These are phyloP conservation scores for Poa annua DNA, from an alignment of 176 grass and related monocot species.

Conservation along the genomic window DNA sequence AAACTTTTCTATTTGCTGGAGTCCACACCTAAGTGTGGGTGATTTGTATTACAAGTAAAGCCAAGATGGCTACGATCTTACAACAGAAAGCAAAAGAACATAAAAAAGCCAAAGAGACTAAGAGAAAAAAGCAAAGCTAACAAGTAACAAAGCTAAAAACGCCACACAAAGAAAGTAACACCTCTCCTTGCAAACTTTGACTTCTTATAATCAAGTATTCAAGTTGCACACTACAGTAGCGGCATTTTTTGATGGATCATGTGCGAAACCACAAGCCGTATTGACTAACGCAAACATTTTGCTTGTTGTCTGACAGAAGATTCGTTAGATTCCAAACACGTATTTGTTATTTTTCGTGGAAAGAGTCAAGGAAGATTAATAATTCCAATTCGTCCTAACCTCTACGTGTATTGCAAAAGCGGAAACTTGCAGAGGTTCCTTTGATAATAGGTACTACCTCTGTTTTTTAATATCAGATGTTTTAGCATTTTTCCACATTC, in stretches of 20 bases:
- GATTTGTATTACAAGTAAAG: conserved; percentile 5
- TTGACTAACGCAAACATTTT: conserved; percentile 23
- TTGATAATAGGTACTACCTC: neutral
- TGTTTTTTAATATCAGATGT: no score
- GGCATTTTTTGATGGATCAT: conserved; percentile 11
- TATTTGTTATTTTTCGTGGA: neutral
- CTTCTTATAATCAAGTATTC: conserved; percentile 31
- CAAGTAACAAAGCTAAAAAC: neutral
- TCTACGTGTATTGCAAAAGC: neutral
- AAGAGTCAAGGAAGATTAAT: neutral
- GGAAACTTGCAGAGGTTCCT: conserved; percentile 6
- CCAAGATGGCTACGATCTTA: neutral
- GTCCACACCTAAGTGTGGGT: neutral
- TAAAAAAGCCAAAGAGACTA: neutral
- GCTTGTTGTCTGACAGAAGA: conserved; percentile 27
- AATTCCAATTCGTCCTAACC: neutral
- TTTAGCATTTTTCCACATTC: no score
- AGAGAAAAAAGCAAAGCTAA: neutral
- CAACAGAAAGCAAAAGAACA: neutral
- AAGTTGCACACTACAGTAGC: conserved; percentile 22
- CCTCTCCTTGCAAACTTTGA: conserved; percentile 28
- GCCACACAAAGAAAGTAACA: neutral
- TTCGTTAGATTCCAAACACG: neutral
- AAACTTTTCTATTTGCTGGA: neutral
- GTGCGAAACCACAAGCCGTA: conserved; percentile 25